A percentile compares a stretch with the other conserved stretches of the same genome.
These are phyloP conservation scores for Microsporum ferrugineum DNA, from an alignment of 2,329 filamentous ascomycete genomes.

Conservation along the genomic window DNA sequence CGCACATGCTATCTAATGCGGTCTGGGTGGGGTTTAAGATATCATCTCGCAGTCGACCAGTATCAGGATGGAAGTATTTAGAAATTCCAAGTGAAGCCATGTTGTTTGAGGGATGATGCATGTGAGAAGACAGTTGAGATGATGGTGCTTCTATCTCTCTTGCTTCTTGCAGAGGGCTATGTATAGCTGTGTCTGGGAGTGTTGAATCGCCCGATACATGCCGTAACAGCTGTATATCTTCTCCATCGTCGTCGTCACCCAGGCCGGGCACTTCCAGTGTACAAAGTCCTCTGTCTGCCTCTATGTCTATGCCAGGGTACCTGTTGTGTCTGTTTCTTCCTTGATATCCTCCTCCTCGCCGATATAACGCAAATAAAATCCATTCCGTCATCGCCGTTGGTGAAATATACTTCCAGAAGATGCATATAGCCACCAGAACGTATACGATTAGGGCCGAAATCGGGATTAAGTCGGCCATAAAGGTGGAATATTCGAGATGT, in stretches of 20 bases:
- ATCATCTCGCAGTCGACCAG: conserved; percentile 10
- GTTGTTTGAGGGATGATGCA: neutral
- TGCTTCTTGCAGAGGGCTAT: neutral
- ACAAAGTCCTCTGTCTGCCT: neutral
- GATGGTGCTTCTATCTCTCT: neutral
- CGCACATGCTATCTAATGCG: conserved; percentile 8
- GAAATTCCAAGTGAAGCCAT: conserved; percentile 7
- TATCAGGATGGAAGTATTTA: conserved; percentile 17
- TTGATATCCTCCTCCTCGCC: conserved; percentile 16
- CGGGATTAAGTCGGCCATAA: conserved; percentile 12
- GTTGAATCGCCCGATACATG: neutral
- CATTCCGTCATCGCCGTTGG: neutral
- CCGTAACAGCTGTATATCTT: conserved; percentile 9
- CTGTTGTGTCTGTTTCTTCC: conserved; percentile 11
- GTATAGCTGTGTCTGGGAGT: neutral
- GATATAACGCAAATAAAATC: neutral
- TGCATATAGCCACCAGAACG: conserved; percentile 12
- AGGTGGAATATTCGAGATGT: neutral
- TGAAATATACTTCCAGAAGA: neutral
- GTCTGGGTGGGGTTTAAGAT: conserved; percentile 9
- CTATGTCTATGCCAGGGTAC: neutral
- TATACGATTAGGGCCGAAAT: conserved; percentile 11
- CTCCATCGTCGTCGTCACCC: conserved; percentile 9
- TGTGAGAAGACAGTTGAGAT: neutral
- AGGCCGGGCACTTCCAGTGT: conserved; percentile 15